These are phyloP conservation scores for Graphilbum sp. DNA, from an alignment of 2,329 filamentous ascomycete genomes.

Conservation along the genomic window DNA sequence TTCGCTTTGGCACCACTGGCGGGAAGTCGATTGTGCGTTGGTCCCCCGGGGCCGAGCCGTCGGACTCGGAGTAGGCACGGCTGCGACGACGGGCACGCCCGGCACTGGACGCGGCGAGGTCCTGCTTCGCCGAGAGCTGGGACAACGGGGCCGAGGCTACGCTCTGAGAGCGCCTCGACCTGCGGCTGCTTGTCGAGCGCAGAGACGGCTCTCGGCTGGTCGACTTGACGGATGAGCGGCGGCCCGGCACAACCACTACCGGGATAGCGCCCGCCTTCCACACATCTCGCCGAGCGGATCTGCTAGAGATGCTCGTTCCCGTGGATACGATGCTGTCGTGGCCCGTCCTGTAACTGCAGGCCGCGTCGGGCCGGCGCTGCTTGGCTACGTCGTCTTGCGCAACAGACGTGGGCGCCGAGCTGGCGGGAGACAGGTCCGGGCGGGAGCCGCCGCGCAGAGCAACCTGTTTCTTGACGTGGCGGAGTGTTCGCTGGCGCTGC, in stretches of 20 bases:
- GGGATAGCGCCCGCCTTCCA: constrained; percentile 44
- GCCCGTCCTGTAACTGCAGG: constrained; percentile 10
- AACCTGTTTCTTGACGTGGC: constrained; percentile 42
- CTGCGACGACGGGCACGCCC: constrained; percentile 24
- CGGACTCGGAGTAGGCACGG: constrained; percentile 29
- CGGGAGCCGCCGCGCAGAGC: constrained; percentile 24
- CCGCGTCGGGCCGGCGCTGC: constrained; percentile 9
- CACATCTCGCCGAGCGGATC: constrained; percentile 39
- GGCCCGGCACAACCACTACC: constrained; percentile 44
- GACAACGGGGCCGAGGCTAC: constrained; percentile 28
- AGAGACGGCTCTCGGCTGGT: constrained; percentile 34
- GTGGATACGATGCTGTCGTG: constrained; percentile 33
- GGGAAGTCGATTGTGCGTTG: constrained; percentile 44
- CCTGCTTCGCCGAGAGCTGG: constrained; percentile 24
- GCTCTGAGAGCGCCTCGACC: constrained; percentile 36
- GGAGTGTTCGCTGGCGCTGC: constrained; percentile 35
- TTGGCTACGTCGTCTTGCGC: constrained; percentile 13
- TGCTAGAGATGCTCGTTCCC: constrained; percentile 31
- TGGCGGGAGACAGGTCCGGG: constrained; percentile 21
- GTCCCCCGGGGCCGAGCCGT: constrained; percentile 26
- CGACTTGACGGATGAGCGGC: constrained; percentile 35
- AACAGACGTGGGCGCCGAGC: constrained; percentile 25
- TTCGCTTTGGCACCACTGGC: constrained; percentile 37
- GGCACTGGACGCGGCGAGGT: constrained; percentile 23
- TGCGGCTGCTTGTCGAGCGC: constrained; percentile 43